Conservation (phyloP, 805 yeast species). For the Kazachstania bromeliacearum region DNA sequence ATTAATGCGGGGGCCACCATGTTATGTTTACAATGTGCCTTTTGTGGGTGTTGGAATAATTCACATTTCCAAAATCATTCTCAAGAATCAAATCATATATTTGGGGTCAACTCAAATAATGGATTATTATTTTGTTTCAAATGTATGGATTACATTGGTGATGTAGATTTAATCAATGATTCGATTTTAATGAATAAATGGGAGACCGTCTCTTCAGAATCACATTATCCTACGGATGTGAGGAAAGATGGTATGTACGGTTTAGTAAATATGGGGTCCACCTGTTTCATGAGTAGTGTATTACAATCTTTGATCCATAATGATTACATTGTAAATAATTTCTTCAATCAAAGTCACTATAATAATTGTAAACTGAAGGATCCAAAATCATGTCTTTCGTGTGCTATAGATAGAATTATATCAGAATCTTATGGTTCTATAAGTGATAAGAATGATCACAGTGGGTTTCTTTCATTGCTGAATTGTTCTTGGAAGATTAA, state of each 20-base stretch:
- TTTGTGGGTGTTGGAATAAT: conserved; percentile 56
- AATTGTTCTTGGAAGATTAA: conserved; percentile 85
- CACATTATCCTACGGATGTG: conserved; percentile 26
- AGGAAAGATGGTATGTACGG: conserved; percentile 80
- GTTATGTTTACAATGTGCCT: conserved; percentile 72
- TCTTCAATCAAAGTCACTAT: conserved; percentile 39
- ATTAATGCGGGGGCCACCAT: conserved; percentile 31
- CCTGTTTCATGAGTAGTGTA: conserved; percentile 94
- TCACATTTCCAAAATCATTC: conserved; percentile 42
- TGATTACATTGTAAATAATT: conserved; percentile 72
- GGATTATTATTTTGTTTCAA: conserved; percentile 71
- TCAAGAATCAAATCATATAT: conserved; percentile 39
- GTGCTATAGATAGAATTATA: conserved; percentile 75
- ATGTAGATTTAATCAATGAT: conserved; percentile 30
- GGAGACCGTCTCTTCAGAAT: conserved; percentile 16
- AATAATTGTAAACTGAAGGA: conserved; percentile 22
- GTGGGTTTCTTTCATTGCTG: conserved; percentile 70
- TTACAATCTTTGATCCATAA: conserved; percentile 84
- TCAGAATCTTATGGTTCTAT: conserved; percentile 53
- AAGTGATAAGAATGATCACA: conserved; percentile 38
- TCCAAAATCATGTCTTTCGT: conserved; percentile 54
- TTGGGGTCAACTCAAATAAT: conserved; percentile 58
- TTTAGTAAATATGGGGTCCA: conserved; percentile 88
- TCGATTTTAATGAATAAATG: conserved; percentile 20
- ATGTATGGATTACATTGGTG: conserved; percentile 66